Evolutionary conservation across 495 filamentous ascomycete genomes (phyloP).

Genomic region (Oleoguttula mirabilis): DNA sequence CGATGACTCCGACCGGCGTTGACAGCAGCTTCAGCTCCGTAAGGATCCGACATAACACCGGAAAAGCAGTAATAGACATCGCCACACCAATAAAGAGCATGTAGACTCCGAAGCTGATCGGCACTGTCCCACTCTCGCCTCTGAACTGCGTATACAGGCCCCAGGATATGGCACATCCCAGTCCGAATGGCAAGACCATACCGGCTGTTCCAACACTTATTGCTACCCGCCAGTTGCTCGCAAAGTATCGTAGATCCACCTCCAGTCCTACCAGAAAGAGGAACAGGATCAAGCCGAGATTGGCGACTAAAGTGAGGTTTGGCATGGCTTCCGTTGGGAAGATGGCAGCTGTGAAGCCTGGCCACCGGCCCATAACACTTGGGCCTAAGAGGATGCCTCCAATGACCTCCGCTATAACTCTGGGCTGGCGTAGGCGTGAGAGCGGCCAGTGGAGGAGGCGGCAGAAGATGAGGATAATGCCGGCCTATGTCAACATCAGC

Average conservation of each 20-base stretch:
- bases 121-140: constrained; percentile 46
- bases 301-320: constrained; percentile 69
- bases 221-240: constrained; percentile 78
- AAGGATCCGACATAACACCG: constrained; percentile 86
- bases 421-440: constrained; percentile 74
- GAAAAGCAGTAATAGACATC: constrained; percentile 92
- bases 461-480: constrained; percentile 84
- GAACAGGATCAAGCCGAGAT: constrained; percentile 81
- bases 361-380: constrained; percentile 72
- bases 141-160: constrained; percentile 75
- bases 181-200: constrained; percentile 68
- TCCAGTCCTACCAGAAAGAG: constrained; percentile 89
- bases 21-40: constrained; percentile 81
- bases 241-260: constrained; percentile 75
- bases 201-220: constrained; percentile 70
- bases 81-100: constrained; percentile 91
- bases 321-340: constrained; percentile 66
- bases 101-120: constrained; percentile 68
- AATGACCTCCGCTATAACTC: constrained; percentile 93
- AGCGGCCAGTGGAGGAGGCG: constrained; percentile 74
- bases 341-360: constrained; percentile 64
- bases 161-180: constrained; percentile 67
- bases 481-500: constrained; percentile 41
- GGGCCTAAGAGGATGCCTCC: constrained; percentile 85
- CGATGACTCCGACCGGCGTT: constrained; percentile 78